Evolutionary conservation across 345 rosid species (phyloP), one percentile per base, ranked within the genome.

Genomic region (Rhodamnia rubescens): DNA sequence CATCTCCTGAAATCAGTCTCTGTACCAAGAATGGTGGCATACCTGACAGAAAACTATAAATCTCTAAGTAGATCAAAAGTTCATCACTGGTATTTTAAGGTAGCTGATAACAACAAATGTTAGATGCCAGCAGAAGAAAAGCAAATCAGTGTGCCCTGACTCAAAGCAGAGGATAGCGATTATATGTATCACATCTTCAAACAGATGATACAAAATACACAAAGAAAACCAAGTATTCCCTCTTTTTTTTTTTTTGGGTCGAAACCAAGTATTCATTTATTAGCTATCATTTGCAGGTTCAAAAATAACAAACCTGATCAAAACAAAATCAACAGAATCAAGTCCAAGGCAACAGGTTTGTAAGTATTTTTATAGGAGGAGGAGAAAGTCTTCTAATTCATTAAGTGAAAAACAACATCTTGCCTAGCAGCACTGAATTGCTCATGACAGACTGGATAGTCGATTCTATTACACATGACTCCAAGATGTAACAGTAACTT

Each of bases 21-120:
- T 69, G 84, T 64, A 44, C 90, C 92, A 92, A 83, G 87, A 94
- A 92, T 85, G 93, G 90, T 84, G 86, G 85, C 83, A 90, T 85
- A 85, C 91, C 97, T 93, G 89, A 83, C 86, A 86, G 83, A 58
- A 80, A 85, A 55, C 24, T 13, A 50, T 27, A 51, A 27, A 36
- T 69, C 42, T 64, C 44, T 32, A 69, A 8, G 78, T 36, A 21
- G 42, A 32, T 32, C 11, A 27, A 52, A 27, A 52, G 32, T 27
- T 49, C 12, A 82, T 51, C 83, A 1, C 14, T 51, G 4, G 24
- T 24, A 82, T 82, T 51, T 49, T 82, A 82, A 8, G 36, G 83
- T 51, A 52, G 56, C 21, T 22, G 29, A 82, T n/a, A 82, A 82
- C 83, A 44, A 82, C 16, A n/a, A 13, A 26, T 82, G n/a, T 44